A percentile compares a stretch with the other conserved stretches of the same genome.
phyloP scores from a whole-genome alignment of 2,329 filamentous ascomycete species.

The Paracoccidioides lutzii region DNA sequence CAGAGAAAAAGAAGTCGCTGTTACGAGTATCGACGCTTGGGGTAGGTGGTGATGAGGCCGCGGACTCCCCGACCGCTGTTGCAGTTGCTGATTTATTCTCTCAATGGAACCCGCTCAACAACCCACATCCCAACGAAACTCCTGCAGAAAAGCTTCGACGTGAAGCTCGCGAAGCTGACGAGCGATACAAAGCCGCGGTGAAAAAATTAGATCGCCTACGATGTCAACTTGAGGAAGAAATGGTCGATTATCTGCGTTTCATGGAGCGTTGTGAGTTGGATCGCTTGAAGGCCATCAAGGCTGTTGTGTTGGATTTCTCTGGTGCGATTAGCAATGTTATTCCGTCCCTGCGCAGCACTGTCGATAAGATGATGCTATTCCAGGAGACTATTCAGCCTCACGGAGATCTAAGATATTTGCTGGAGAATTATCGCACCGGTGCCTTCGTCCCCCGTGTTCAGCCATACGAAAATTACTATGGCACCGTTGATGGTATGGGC shows the following conservation, averaged over 20 bases:
- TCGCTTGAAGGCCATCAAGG: conserved; percentile 93
- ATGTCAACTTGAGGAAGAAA: conserved; percentile 90
- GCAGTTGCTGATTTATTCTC: conserved; percentile 79
- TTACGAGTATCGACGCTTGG: conserved; percentile 63
- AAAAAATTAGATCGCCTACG: conserved; percentile 78
- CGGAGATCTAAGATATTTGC: conserved; percentile 78
- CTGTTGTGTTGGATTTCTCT: conserved; percentile 92
- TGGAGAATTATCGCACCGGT: conserved; percentile 94
- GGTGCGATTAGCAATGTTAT: conserved; percentile 97
- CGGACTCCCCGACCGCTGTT: conserved; percentile 70
- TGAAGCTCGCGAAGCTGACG: conserved; percentile 81
- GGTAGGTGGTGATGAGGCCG: conserved; percentile 42
- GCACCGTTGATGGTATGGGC: conserved; percentile 62
- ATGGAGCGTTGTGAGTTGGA: conserved; percentile 96
- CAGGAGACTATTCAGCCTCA: conserved; percentile 95
- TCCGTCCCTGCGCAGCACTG: conserved; percentile 83
- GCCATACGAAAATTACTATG: conserved; percentile 98
- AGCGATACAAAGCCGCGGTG: conserved; percentile 80
- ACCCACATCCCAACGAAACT: conserved; percentile 84
- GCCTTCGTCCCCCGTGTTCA: conserved; percentile 82
- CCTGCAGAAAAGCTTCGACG: conserved; percentile 72
- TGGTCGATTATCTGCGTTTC: conserved; percentile 83
- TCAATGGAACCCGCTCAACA: conserved; percentile 88
- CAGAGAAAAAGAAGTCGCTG: conserved; percentile 68
- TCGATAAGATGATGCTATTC: conserved; percentile 98